A percentile compares a stretch with the other conserved stretches of the same genome.
Evolutionary conservation across 352 stramenopile species (phyloP).

Genomic region (Pythium volutum): DNA sequence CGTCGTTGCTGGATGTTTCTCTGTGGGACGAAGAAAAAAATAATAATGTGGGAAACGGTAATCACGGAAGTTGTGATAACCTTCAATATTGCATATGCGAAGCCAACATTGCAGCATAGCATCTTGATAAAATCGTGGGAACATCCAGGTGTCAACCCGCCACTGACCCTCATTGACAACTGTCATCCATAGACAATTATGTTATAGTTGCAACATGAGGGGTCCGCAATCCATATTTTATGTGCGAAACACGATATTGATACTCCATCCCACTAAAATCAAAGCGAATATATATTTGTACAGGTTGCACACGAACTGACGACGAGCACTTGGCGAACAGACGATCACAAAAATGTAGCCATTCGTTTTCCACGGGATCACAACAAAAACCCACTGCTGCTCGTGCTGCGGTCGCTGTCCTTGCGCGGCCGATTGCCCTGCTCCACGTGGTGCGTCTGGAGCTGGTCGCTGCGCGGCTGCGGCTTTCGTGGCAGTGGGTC

Average conservation of each 20-base stretch:
- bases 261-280: background rate
- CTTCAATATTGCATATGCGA: background rate
- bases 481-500: background rate
- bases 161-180: too few relatives aligned
- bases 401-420: slow-evolving; percentile 17
- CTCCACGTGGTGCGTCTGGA: slow-evolving; percentile 23
- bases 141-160: too few relatives aligned
- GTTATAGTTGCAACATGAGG: too few relatives aligned
- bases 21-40: background rate
- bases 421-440: slow-evolving; percentile 10
- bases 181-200: too few relatives aligned
- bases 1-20: background rate
- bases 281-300: slow-evolving; percentile 14
- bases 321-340: background rate
- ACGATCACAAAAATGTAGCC: slow-evolving; percentile 8
- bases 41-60: background rate
- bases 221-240: too few relatives aligned
- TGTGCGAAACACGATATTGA: too few relatives aligned
- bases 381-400: slow-evolving; percentile 17
- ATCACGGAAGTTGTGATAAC: background rate
- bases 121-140: too few relatives aligned
- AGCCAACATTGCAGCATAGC: background rate
- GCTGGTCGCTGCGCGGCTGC: slow-evolving; percentile 20
- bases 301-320: background rate
- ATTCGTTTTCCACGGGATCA: slow-evolving; percentile 1